Evolutionary conservation across 1,284 basidiomycete species (phyloP), one percentile per base, ranked within the genome.

Genomic region (Neonothopanus nambi): DNA sequence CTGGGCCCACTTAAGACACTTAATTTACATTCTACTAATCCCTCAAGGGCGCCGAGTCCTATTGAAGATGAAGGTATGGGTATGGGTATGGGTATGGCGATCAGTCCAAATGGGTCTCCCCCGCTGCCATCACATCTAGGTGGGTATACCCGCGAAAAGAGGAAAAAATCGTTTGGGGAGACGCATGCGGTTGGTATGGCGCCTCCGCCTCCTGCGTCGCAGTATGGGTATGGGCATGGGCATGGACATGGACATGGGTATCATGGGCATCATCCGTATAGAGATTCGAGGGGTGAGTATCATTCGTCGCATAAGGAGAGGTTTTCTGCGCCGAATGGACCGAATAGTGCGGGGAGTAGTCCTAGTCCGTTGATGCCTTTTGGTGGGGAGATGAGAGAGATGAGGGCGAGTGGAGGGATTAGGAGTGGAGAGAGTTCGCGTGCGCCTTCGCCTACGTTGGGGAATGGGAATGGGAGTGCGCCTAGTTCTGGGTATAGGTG

Each of bases 1-100:
- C 79, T 95, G 17, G 90, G 88, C 0, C 88, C 91, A 3, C 75
- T 96, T 66, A 81, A 87, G 52, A 86, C 82, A 20, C 76, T 91
- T 54, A 84, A 88, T 61, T 79, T 90, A 40, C 85, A 89, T 61
- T 86, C 84, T 1, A 70, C 82, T 5, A 78, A 77, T 45, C 81
- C 83, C 0, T 85, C 83, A 12, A 77, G 86, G 44, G 87, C 81
- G 0, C 83, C 87, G 2, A 86, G 84, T 3, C 86, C 86, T 15
- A 80, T 88, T 56, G 30, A 33, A 13, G 30, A 33, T 33, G 30
- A 33, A 9, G 30, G 4, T 11, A n/a, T n/a, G n/a, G n/a, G n/a
- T n/a, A n/a, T n/a, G n/a, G n/a, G n/a, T n/a, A n/a, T n/a, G n/a
- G n/a, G n/a, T n/a, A 3, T 33, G 30, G 13, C 13, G 30, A 8